Base-by-base conservation (phyloP, 2,329 filamentous ascomycete genomes). In the Coccinonectria pachysandricola region DNA sequence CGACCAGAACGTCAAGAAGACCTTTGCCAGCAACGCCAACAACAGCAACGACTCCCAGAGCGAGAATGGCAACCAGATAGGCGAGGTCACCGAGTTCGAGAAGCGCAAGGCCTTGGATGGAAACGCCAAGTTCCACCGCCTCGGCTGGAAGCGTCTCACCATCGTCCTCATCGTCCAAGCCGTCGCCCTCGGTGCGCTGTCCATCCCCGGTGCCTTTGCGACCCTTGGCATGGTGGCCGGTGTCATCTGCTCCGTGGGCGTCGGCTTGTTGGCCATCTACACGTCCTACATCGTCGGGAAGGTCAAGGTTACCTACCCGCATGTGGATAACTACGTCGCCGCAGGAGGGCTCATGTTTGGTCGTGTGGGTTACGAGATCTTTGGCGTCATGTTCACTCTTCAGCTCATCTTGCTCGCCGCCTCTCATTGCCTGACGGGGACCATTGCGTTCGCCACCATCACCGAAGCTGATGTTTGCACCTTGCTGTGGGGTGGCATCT, bases 381-480 rank as follows among this genome's bases (percentile, higher is more conserved):
- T 76, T 26, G 71, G 69, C 12, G 47, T 58, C 28, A 69, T 64
- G 24, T 68, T 75, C 41, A 53, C 65, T n/a, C 48, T 79, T 12
- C 69, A 77, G 48, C 56, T 79, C 9, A 49, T 77, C 20, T 78
- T 80, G 53, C 64, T 76, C 45, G 71, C 75, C 56, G 71, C 65
- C 12, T 75, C 71, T 13, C 77, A 82, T 50, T 57, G 77, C 23
- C 56, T 79, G 27, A 76, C 73, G 2, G 78, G 78, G 40, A 64
- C 63, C 13, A 72, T 79, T 38, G 74, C 73, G 37, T 65, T 79
- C 50, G 74, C 72, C 39, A 68, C 61, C 17, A 54, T 80, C 29
- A 75, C 72, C 2, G 50, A 65, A 3, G 62, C 75, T 39, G 64
- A 38, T 19, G 34, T 48, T 4, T 59, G 56, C 46, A 48, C 47